Evolutionary conservation across 2,329 filamentous ascomycete genomes (phyloP), one percentile per base, ranked within the genome.

Genomic region (Fusarium sp.): DNA sequence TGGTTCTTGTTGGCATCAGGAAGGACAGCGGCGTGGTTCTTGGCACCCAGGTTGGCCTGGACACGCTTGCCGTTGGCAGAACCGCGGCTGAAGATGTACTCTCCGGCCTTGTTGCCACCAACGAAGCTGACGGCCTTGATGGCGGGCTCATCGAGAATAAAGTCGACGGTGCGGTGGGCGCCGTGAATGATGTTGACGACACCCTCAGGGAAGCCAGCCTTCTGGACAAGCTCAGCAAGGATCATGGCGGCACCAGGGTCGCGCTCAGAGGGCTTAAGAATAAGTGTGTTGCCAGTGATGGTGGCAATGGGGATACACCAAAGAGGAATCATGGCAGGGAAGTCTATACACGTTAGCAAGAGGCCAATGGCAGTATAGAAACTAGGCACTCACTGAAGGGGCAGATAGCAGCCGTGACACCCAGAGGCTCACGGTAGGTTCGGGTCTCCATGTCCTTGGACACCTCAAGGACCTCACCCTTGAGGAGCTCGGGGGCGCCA

Each of bases 1-100:
- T 95, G 93, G 86, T 97, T 95, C 89, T 95, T 96, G 87, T 97
- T 95, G 86, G 92, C 93, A 86, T 97, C 94, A 20, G 94, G 94
- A 71, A 96, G 89, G 33, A 97, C 92, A 63, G 93, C 93, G 31
- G 94, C 94, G 83, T 97, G 94, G 88, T 97, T 97, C 89, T 97
- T 97, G 76, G 94, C 94, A 45, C 94, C 94, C 71, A 97, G 85
- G 85, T 97, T 97, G 82, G 94, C 94, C 85, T 97, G 94, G 35
- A 95, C 93, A 79, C 94, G 92, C 89, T 97, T 97, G 80, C 94
- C 94, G 79, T 96, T 95, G 80, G 93, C 94, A 2, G 93, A 95
- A 35, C 91, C 94, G 66, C 93, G 91, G 65, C 87, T 84, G 84
- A 92, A 97, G 83, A 97, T 97, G 86, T 97, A 97, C 85, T 96